These are phyloP conservation scores for Colletotrichum sidae DNA, from an alignment of 2,329 filamentous ascomycete genomes.

Conservation along the genomic window DNA sequence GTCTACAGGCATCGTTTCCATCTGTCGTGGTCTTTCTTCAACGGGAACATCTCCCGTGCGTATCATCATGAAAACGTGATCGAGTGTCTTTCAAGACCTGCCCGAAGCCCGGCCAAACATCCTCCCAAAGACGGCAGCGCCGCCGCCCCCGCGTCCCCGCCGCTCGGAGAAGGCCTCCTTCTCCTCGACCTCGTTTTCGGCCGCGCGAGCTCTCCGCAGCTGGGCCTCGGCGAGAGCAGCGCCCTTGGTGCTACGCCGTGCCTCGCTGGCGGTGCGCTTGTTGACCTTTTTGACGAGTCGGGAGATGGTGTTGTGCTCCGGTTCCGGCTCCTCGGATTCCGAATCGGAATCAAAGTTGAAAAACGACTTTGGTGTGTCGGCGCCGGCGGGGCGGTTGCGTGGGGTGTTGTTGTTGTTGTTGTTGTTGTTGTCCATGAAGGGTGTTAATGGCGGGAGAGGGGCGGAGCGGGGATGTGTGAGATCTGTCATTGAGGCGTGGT, in stretches of 20 bases:
- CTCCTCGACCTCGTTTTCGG: constrained; percentile 28
- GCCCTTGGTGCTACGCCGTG: constrained; percentile 30
- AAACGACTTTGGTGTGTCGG: constrained; percentile 30
- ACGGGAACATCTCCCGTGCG: too few relatives aligned
- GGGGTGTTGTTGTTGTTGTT: not conserved
- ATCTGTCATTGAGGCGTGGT: constrained; percentile 25
- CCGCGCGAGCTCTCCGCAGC: constrained; percentile 33
- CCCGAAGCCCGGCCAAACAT: constrained; percentile 35
- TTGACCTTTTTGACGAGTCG: constrained; percentile 35
- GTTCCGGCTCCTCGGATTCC: constrained; percentile 32
- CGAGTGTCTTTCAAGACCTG: not conserved
- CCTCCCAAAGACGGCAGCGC: constrained; percentile 36
- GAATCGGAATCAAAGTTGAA: constrained; percentile 40
- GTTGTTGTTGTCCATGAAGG: not conserved
- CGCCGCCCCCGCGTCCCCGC: constrained; percentile 32
- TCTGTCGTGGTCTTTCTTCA: too few relatives aligned
- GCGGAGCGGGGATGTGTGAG: constrained; percentile 37
- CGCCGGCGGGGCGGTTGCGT: not conserved
- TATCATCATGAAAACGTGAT: not conserved
- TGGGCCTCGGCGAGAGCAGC: constrained; percentile 29
- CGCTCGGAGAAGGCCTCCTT: constrained; percentile 24
- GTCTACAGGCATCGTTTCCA: too few relatives aligned
- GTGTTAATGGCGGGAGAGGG: constrained; percentile 25
- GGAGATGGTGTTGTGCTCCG: constrained; percentile 31
- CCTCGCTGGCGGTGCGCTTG: constrained; percentile 34